Base-by-base conservation (phyloP, 192 early-diverging fungal species). In the Coemansia sp. region DNA sequence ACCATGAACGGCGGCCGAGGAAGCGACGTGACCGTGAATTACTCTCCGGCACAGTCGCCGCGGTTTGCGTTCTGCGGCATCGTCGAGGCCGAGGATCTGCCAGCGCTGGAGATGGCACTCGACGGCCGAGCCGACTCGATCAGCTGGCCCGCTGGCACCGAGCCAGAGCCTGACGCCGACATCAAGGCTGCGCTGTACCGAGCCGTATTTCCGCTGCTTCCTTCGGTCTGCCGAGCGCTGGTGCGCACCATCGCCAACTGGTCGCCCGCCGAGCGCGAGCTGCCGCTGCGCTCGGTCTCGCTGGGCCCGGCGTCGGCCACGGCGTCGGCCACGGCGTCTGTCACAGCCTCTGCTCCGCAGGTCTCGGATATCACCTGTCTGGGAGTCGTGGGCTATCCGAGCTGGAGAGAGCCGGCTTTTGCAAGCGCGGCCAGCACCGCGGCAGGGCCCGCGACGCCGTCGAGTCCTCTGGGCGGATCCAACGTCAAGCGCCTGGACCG, bases 31-130 rank as follows among this genome's bases (percentile, higher is more conserved):
- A 66, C 75, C 9, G 70, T 83, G 61, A 74, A 82, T 69, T 71
- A 76, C 51, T 55, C 32, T 61, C 55, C 48, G 34, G 39, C 17
- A 48, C 55, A n/a, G 48, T 18, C 56, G 15, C 48, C 54, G 43
- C 76, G 52, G 33, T 75, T 55, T 8, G 71, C 73, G 45, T 74
- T 82, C 61, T 76, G 79, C 65, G 80, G 80, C 43, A 67, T 83
- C 32, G 68, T 77, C 18, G 80, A 83, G 69, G 63, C 72, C 6
- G 80, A 83, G 66, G 80, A 83, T 15, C 53, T 83, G 54, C 74
- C 80, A 2, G 75, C 64, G 18, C 72, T 83, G 18, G 80, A 83
- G 54, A 14, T 36, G 28, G 45, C 32, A 1, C 54, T 83, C 62
- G 80, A 83, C 39, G 68, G 68, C 0, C 64, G 57, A 20, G 59